These are phyloP conservation scores for Tinospora cordifolia DNA, from an alignment of 164 flowering plant genomes.

Conservation along the genomic window DNA sequence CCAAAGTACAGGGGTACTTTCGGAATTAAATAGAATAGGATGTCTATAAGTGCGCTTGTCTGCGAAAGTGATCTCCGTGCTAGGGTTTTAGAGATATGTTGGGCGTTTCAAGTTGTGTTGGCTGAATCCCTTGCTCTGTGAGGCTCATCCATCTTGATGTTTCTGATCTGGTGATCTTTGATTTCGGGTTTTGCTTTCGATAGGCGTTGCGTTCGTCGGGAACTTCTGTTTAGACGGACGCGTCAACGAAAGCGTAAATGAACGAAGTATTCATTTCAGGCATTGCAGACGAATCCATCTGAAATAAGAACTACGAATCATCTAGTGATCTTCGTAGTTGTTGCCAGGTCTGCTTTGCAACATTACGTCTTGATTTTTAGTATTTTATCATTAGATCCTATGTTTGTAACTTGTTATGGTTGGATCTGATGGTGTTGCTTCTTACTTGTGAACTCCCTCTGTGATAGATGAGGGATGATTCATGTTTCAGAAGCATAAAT, in stretches of 20 bases:
- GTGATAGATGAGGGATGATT: slow-evolving; percentile 5
- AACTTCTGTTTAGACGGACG: not conserved
- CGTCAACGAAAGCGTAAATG: slow-evolving; percentile 8
- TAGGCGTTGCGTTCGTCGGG: not conserved
- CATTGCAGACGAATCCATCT: slow-evolving; percentile 1
- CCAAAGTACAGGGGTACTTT: too few species aligned
- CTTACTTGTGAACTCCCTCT: slow-evolving; percentile 9
- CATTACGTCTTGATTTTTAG: not conserved
- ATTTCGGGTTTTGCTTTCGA: not conserved
- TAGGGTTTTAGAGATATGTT: not conserved
- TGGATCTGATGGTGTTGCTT: slow-evolving; percentile 3
- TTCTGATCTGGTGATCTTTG: too few species aligned
- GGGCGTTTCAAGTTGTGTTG: not conserved
- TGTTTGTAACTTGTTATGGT: not conserved
- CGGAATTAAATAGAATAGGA: too few species aligned
- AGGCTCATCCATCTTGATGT: not conserved
- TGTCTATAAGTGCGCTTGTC: not conserved
- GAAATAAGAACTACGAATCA: not conserved
- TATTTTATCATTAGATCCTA: not conserved
- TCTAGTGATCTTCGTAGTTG: not conserved
- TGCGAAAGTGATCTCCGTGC: too few species aligned
- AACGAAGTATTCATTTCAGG: not conserved
- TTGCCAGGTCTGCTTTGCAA: not conserved
- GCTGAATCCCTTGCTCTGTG: not conserved
- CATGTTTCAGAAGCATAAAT: slow-evolving; percentile 15